These are phyloP conservation scores for Yarrowia deformans DNA, from an alignment of 805 yeast genomes.

Conservation along the genomic window DNA sequence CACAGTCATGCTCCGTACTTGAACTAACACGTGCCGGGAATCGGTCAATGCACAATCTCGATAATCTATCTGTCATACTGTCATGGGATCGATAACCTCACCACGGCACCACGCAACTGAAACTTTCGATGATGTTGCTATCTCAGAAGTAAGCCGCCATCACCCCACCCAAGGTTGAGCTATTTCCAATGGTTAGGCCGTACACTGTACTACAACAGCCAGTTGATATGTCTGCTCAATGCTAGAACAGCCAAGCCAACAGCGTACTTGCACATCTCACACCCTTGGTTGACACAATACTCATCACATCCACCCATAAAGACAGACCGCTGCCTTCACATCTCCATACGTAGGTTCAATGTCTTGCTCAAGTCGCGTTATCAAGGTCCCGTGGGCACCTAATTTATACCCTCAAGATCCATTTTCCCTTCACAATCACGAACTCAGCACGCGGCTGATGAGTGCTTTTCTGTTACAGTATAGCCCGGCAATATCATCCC, in stretches of 20 bases:
- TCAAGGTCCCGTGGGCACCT: constrained; percentile 22
- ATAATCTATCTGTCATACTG: neutral
- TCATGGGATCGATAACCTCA: neutral
- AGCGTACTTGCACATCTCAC: neutral
- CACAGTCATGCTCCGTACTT: too few relatives aligned
- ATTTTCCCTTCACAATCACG: neutral
- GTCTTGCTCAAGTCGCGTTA: constrained; percentile 9
- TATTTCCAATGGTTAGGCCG: too few relatives aligned
- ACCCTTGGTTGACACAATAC: neutral
- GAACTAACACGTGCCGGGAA: neutral
- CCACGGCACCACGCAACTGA: neutral
- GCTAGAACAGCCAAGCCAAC: too few relatives aligned
- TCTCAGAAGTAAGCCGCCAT: neutral
- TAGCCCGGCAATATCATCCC: constrained; percentile 7
- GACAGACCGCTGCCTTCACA: neutral
- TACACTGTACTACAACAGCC: too few relatives aligned
- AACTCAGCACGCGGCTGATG: constrained; percentile 27
- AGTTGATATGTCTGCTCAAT: too few relatives aligned
- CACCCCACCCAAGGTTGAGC: too few relatives aligned
- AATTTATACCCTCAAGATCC: constrained; percentile 10
- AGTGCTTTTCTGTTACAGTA: constrained; percentile 1
- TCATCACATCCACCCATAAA: neutral
- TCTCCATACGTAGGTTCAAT: neutral
- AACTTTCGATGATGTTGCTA: neutral
- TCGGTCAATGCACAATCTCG: neutral